Percentiles rank a stretch among this genome's conserved stretches.
These are phyloP conservation scores for Dovyalis caffra DNA, from an alignment of 345 rosid genomes.

Conservation along the genomic window DNA sequence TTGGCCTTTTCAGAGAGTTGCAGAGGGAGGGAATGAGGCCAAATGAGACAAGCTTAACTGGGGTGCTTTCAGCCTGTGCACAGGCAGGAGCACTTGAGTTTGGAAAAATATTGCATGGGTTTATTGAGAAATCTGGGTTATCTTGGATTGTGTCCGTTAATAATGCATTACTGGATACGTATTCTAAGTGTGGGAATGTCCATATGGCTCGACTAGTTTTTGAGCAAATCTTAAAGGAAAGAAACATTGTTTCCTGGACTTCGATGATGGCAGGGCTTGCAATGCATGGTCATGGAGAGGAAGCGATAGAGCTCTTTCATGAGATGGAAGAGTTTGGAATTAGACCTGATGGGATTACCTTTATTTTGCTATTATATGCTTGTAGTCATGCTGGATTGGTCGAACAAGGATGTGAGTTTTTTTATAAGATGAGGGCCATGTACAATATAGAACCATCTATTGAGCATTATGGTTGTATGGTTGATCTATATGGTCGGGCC, in stretches of 20 bases:
- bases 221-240: constrained; percentile 52
- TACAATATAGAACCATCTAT: constrained; percentile 61
- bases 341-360: constrained; percentile 61
- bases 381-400: constrained; percentile 92
- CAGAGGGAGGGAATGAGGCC: constrained; percentile 34
- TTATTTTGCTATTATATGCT: constrained; percentile 80
- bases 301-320: constrained; percentile 58
- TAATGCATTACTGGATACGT: constrained; percentile 78
- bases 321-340: constrained; percentile 64
- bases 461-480: constrained; percentile 51
- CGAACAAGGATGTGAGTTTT: constrained; percentile 70
- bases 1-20: constrained; percentile 48
- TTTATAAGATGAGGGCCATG: constrained; percentile 53
- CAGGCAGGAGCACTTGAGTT: constrained; percentile 78
- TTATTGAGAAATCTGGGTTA: constrained; percentile 67
- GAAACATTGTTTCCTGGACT: constrained; percentile 87
- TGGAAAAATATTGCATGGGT: constrained; percentile 81
- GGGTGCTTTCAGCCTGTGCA: constrained; percentile 93
- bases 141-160: constrained; percentile 72
- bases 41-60: constrained; percentile 73
- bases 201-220: constrained; percentile 64
- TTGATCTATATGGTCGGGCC: constrained; percentile 94
- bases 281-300: constrained; percentile 73
- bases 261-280: constrained; percentile 81
- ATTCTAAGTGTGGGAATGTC: constrained; percentile 77